Evolutionary conservation across 2,329 filamentous ascomycete species (phyloP).

Genomic region (Lomentospora prolificans): DNA sequence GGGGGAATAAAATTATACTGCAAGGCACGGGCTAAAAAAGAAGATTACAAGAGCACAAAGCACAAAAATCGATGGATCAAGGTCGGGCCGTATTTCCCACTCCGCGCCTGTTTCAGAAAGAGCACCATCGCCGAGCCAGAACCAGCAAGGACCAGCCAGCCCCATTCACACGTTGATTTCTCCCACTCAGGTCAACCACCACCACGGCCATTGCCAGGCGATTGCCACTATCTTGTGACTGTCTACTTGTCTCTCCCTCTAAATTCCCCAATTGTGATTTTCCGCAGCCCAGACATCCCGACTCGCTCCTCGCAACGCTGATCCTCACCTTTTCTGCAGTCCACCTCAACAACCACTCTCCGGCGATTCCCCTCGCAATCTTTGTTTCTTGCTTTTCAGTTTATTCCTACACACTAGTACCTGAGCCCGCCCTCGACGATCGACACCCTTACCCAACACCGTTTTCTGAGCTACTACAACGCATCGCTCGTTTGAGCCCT

Average conservation of each 20-base stretch:
- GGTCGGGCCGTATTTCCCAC: slow-evolving; percentile 2
- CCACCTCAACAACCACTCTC: not conserved
- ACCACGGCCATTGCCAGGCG: not conserved
- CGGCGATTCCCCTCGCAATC: not conserved
- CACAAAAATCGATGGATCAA: not conserved
- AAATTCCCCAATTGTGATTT: not conserved
- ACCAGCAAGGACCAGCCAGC: not conserved
- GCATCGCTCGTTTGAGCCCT: not conserved
- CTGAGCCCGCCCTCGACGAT: not conserved
- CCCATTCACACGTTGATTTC: not conserved
- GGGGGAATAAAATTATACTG: not conserved
- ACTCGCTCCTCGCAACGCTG: not conserved
- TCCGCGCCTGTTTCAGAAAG: slow-evolving; percentile 3
- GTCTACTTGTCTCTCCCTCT: not conserved
- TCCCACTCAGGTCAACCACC: not conserved
- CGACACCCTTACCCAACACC: too few species aligned
- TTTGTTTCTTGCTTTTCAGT: not conserved
- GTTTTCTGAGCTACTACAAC: too few species aligned
- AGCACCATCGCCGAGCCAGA: not conserved
- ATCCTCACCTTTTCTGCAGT: not conserved
- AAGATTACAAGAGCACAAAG: too few species aligned
- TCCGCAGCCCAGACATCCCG: not conserved
- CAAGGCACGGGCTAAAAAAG: not conserved
- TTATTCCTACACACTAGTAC: not conserved
- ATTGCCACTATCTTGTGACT: not conserved